Percentiles rank a stretch among this genome's conserved stretches.
Evolutionary conservation across 2,329 filamentous ascomycete species (phyloP).

Genomic region (Exophiala xenobiotica): DNA sequence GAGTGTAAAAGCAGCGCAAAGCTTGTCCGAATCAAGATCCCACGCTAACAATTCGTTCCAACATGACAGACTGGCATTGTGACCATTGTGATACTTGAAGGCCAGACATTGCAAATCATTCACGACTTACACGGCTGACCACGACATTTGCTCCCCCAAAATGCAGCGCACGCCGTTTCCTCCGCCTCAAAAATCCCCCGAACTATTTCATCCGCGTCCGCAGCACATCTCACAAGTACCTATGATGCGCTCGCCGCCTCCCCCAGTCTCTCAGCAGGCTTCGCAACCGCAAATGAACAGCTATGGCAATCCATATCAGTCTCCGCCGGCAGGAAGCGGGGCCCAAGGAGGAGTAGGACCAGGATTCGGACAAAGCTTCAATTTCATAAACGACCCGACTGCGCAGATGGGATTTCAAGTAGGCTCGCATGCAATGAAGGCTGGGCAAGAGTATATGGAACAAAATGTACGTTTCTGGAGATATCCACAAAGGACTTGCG

Average conservation of each 20-base stretch:
- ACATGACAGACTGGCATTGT: conserved; percentile 1
- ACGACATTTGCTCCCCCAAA: conserved; percentile 31
- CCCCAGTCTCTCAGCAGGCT: conserved; percentile 67
- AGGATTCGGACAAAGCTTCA: conserved; percentile 52
- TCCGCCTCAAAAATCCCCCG: conserved; percentile 76
- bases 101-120: not conserved
- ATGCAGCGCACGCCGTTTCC: conserved; percentile 88
- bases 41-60: not conserved
- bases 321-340: conserved; percentile 35
- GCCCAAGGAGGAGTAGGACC: conserved; percentile 22
- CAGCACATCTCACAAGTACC: conserved; percentile 98
- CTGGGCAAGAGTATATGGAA: conserved; percentile 91
- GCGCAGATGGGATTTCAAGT: conserved; percentile 94
- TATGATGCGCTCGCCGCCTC: conserved; percentile 91
- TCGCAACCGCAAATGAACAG: conserved; percentile 47
- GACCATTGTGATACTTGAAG: not conserved
- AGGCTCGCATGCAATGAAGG: conserved; percentile 85
- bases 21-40: not conserved
- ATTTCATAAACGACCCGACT: conserved; percentile 94
- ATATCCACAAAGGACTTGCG: not conserved
- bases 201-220: conserved; percentile 93
- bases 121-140: not conserved
- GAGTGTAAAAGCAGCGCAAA: not conserved
- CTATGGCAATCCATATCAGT: conserved; percentile 53
- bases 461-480: conserved; percentile 75